Evolutionary conservation across 139 green algal genomes (phyloP).

Genomic region (Chlamydomonas sp.): DNA sequence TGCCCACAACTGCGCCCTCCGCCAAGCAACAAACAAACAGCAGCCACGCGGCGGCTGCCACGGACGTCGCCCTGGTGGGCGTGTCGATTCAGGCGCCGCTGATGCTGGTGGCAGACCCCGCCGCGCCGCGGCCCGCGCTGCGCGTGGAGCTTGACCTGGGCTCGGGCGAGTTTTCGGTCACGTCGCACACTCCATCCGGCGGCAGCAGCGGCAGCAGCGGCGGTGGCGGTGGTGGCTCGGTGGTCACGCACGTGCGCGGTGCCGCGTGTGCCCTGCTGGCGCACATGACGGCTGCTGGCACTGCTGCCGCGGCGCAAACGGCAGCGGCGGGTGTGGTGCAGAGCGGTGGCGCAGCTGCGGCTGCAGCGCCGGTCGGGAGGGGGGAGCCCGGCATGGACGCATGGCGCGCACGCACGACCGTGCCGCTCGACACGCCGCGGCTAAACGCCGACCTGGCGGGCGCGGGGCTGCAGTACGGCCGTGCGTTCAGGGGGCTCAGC

Average conservation of each 20-base stretch:
- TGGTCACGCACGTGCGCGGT: not conserved
- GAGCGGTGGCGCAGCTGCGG: no score
- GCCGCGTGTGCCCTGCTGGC: not conserved
- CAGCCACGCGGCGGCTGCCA: not conserved
- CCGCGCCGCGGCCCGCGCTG: not conserved
- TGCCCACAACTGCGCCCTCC: not conserved
- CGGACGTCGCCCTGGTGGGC: slow-evolving; percentile 18
- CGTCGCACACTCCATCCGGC: not conserved
- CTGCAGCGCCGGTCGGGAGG: no score
- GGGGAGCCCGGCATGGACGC: slow-evolving; percentile 4
- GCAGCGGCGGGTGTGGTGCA: no score
- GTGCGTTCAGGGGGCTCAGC: slow-evolving; percentile 67
- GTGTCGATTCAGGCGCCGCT: slow-evolving; percentile 42
- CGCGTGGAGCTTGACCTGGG: not conserved
- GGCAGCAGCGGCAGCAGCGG: not conserved
- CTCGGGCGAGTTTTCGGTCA: not conserved
- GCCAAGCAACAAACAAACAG: no score
- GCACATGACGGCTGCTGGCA: no score
- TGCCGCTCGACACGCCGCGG: slow-evolving; percentile 25
- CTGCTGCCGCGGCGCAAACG: no score
- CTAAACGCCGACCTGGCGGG: slow-evolving; percentile 67
- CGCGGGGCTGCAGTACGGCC: slow-evolving; percentile 75
- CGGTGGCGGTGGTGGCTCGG: no score
- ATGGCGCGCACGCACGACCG: slow-evolving; percentile 9
- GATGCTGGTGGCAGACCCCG: slow-evolving; percentile 17